Evolutionary conservation across 192 early-diverging fungal species (phyloP), one percentile per base, ranked within the genome.

Genomic region (Geranomyces michiganensis): DNA sequence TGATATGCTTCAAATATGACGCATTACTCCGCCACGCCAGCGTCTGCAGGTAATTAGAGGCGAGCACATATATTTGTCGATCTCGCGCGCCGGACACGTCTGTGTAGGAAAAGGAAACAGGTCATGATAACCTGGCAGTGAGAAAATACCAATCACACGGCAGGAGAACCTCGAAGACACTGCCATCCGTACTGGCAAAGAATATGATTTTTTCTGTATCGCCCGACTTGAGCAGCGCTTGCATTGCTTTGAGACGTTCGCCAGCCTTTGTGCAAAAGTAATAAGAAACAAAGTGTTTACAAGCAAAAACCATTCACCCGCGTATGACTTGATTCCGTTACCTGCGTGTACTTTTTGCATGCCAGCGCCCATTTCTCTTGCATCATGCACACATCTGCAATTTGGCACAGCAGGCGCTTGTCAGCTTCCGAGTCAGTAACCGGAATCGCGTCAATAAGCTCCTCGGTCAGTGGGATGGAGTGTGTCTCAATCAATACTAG

Each of bases 21-120:
- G 81, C 56, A 48, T 85, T 71, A 56, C 68, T 77, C 21, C 82
- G 49, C 87, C 87, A 88, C 36, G 82, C 80, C 24, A 87, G 67
- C 2, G 81, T 84, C 72, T 88, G 87, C 31, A 88, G 66, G 65
- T 71, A 88, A 60, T 88, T 86, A 1, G 84, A 87, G 1, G 87
- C 85, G 9, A 85, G 61, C 12, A 83, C 68, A 49, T 72, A 87
- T 26, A 88, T 85, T 53, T 88, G 86, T n/a, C 73, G 74, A 32
- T 83, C 61, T 48, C 86, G 86, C 12, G 79, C 68, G 7, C 84
- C 84, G n/a, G 84, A 88, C 8, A 84, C 83, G 60, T 84, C 85
- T 85, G 44, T 33, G 62, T 0, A 58, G 46, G 4, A 53, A 43
- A 72, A 29, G 56, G 53, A 48, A 33, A 79, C 31, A 21, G 58